Base-by-base conservation (phyloP, 768 basidiomycete species). In the Phanerochaete carnosa region DNA sequence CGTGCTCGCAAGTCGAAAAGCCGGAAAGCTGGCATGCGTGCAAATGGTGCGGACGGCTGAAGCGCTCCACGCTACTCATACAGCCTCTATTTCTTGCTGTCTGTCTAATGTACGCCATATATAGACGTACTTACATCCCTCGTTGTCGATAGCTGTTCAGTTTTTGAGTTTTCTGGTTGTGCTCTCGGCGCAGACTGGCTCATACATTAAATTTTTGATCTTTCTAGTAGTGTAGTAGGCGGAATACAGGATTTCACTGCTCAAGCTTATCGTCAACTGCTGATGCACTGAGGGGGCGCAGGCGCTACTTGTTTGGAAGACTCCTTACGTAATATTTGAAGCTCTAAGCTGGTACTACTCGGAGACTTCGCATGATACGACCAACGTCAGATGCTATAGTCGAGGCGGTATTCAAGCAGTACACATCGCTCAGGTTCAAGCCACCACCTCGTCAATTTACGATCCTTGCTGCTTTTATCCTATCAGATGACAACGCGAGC, bases 391-490 rank as follows among this genome's bases (percentile, higher is more conserved):
- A 75, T 62, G 61, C 62, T 23, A 60, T 82, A 55, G 76, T 81
- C 46, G 37, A 70, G 19, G 62, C 69, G 0, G 79, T 83, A 37
- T 73, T 80, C 19, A 67, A 71, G 16, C 68, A 74, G 9, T 90
- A 87, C 63, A 59, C 70, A 3, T 70, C 74, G 3, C 73, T 86
- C 43, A 73, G 73, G 0, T 83, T 83, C 68, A 75, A 66, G 46
- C 88, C 86, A 3, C 84, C 79, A 19, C 62, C 76, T 7, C 75
- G 76, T 1, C 81, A 89, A 62, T 89, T 80, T 73, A 90, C 88
- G 25, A 73, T 92, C 55, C 71, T 88, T 0, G 87, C 91, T 4
- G 70, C 76, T 0, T 72, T 83, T 53, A 79, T 83, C 2, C 80
- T 93, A 60, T 78, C 73, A 46, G 73, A 79, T 33, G 15, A 63